Evolutionary conservation across 306 rosid species (phyloP).

Genomic region (Malus sieversii): DNA sequence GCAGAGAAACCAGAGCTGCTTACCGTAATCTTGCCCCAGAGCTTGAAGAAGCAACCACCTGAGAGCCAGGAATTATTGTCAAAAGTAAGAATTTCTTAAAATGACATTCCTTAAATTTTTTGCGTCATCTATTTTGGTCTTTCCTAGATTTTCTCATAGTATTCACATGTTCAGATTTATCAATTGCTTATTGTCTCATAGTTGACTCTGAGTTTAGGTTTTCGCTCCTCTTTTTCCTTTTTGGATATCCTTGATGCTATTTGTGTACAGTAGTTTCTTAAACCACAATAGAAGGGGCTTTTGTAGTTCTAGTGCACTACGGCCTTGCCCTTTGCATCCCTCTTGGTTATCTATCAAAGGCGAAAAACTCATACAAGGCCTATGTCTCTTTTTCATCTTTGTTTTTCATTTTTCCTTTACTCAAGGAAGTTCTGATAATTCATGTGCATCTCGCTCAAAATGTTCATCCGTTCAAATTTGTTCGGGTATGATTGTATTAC

Average conservation of each 20-base stretch:
- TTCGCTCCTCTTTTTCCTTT: background rate
- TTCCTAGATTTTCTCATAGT: background rate
- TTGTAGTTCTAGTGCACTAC: background rate
- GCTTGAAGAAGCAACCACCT: conserved; percentile 90
- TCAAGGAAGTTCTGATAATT: background rate
- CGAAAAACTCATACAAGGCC: background rate
- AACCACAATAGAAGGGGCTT: background rate
- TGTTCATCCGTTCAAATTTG: background rate
- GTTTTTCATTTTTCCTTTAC: background rate
- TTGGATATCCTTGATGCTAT: background rate
- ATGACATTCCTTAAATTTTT: background rate
- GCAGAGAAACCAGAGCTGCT: conserved; percentile 98
- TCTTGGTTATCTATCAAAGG: background rate
- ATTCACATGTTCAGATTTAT: background rate
- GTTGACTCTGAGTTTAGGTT: background rate
- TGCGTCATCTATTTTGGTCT: background rate
- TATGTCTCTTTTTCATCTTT: background rate
- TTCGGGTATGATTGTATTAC: background rate
- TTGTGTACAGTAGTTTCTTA: background rate
- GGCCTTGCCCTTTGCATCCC: background rate
- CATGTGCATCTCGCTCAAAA: background rate
- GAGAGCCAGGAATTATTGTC: conserved; percentile 98
- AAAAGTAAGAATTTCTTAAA: conserved; percentile 51
- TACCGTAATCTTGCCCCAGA: conserved; percentile 95
- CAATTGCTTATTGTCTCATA: background rate